Evolutionary conservation across 1,284 basidiomycete species (phyloP), one percentile per base, ranked within the genome.

Genomic region (Sanguinoderma infundibulare): DNA sequence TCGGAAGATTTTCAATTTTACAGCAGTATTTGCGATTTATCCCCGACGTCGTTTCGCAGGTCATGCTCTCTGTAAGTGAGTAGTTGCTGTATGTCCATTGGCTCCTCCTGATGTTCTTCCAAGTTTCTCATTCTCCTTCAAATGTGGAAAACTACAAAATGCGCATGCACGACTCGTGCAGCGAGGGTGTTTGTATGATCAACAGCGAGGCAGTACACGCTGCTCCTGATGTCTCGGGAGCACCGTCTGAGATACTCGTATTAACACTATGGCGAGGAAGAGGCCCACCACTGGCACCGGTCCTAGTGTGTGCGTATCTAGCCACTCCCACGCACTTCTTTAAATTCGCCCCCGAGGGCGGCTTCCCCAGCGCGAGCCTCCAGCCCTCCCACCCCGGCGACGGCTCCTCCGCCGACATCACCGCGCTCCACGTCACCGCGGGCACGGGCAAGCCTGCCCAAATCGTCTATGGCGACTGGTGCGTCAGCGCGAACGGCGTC

Each of bases 121-220:
- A n/a, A n/a, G n/a, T n/a, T n/a, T n/a, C n/a, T n/a, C n/a, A n/a
- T n/a, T n/a, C n/a, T n/a, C n/a, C n/a, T n/a, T n/a, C n/a, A n/a
- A n/a, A n/a, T n/a, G n/a, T n/a, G n/a, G n/a, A n/a, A n/a, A n/a
- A n/a, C n/a, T n/a, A n/a, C n/a, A n/a, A n/a, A n/a, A n/a, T n/a
- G n/a, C n/a, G n/a, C n/a, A n/a, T n/a, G n/a, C n/a, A n/a, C n/a
- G n/a, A n/a, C n/a, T n/a, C n/a, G n/a, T n/a, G n/a, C n/a, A n/a
- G n/a, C 22, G 85, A 90, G 68, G 85, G 84, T 17, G 81, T 83
- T 53, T 85, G 87, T 10, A 83, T 79, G n/a, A 78, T 91, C 44
- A 85, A 85, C 1, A 87, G 90, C 42, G 87, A 91, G 67, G 88
- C 87, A 10, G 82, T 79, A 2, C 87, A 89, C 70, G 75, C 81